phyloP scores from a whole-genome alignment of 305 asterid genomes.

The Petunia hybrid region DNA sequence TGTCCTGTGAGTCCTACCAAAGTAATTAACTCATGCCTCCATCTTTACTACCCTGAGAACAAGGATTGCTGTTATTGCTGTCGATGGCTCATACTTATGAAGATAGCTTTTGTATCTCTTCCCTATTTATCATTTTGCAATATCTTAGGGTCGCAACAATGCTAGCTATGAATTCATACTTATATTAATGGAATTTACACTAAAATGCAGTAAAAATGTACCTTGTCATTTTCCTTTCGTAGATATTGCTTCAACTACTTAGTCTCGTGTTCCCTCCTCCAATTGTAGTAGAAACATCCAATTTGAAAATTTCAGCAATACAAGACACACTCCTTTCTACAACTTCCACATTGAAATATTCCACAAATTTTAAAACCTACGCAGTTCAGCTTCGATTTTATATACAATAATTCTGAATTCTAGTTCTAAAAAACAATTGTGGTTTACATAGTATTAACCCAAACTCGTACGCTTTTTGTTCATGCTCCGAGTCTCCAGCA shows the following conservation, averaged over 20 bases:
- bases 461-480: too few species aligned
- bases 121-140: neutral
- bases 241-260: neutral
- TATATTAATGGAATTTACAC: constrained; percentile 12
- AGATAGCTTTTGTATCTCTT: neutral
- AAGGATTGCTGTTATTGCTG: constrained; percentile 11
- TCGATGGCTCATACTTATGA: neutral
- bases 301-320: too few species aligned
- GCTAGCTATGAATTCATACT: neutral
- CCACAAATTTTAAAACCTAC: too few species aligned
- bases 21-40: neutral
- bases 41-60: neutral
- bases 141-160: neutral
- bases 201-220: neutral
- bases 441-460: too few species aligned
- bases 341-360: too few species aligned
- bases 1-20: neutral
- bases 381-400: too few species aligned
- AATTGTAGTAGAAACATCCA: neutral
- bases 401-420: too few species aligned
- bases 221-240: neutral
- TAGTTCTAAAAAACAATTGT: too few species aligned
- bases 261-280: neutral
- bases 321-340: too few species aligned
- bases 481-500: too few species aligned